Evolutionary conservation across 306 rosid genomes (phyloP).

Genomic region (Citrullus mucosospermus): DNA sequence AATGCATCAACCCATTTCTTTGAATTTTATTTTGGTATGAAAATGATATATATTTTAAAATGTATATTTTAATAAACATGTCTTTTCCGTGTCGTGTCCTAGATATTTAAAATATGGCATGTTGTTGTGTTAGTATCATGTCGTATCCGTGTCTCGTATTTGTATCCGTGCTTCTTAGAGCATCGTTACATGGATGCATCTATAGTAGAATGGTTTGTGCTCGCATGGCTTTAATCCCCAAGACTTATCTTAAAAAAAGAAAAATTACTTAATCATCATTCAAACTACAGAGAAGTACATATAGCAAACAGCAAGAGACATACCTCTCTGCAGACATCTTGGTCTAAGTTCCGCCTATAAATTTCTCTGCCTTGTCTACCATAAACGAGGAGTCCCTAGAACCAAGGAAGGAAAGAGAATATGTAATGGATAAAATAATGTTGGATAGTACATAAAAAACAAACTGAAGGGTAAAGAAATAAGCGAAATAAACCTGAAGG

Average conservation of each 20-base stretch:
- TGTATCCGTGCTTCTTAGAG: neutral
- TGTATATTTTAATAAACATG: no score
- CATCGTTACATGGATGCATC: neutral
- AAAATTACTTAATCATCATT: neutral
- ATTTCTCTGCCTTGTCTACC: slow-evolving; percentile 87
- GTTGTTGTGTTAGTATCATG: no score
- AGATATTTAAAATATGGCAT: no score
- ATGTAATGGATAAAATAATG: neutral
- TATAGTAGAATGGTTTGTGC: neutral
- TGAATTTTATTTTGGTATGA: no score
- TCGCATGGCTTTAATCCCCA: neutral
- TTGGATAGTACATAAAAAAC: neutral
- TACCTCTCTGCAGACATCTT: slow-evolving; percentile 71
- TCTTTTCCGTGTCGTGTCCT: no score
- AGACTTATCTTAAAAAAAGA: neutral
- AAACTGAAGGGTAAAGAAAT: neutral
- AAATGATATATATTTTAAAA: no score
- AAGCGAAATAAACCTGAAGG: neutral
- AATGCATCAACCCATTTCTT: no score
- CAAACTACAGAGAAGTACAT: neutral
- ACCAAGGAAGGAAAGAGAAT: slow-evolving; percentile 17
- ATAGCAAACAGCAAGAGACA: slow-evolving; percentile 2
- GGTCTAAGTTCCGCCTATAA: slow-evolving; percentile 68
- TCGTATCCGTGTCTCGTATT: no score
- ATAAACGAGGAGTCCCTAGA: slow-evolving; percentile 87